Conservation (phyloP, 305 asterid genomes). For the Coffea humblotiana region DNA sequence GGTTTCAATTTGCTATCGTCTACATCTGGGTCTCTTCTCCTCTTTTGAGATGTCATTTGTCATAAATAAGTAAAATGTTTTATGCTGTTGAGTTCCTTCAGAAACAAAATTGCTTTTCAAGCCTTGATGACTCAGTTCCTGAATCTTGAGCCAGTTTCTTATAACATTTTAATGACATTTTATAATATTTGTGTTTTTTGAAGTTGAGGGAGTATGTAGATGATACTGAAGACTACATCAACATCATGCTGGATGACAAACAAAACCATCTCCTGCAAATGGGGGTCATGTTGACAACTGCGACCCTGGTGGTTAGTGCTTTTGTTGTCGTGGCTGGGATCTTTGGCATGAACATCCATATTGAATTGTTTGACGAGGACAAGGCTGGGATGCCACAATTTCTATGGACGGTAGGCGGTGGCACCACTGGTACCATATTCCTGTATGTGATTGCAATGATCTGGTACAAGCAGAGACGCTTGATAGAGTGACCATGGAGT, state of each 20-base stretch:
- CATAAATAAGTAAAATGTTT: background rate
- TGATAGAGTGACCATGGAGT: constrained; percentile 51
- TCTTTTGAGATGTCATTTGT: background rate
- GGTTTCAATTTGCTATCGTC: background rate
- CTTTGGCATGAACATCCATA: constrained; percentile 77
- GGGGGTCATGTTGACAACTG: constrained; percentile 95
- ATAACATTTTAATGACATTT: constrained; percentile 1
- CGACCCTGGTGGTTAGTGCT: constrained; percentile 84
- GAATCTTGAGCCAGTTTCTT: background rate
- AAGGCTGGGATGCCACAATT: constrained; percentile 58
- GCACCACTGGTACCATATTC: constrained; percentile 57
- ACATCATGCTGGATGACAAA: constrained; percentile 94
- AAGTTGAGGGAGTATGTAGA: constrained; percentile 96
- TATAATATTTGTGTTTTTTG: constrained; percentile 2
- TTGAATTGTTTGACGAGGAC: constrained; percentile 47
- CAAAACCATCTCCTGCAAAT: constrained; percentile 94
- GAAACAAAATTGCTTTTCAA: background rate
- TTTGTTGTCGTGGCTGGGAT: constrained; percentile 89
- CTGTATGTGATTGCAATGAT: constrained; percentile 76
- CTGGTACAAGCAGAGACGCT: constrained; percentile 73
- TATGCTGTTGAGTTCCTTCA: background rate
- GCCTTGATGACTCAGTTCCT: background rate
- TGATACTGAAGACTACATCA: constrained; percentile 94
- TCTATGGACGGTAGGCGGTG: constrained; percentile 82
- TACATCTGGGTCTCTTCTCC: background rate